Percentiles rank a stretch among this genome's conserved stretches.
phyloP scores from a whole-genome alignment of 2,329 filamentous ascomycete genomes.

The Beauveria sp. region DNA sequence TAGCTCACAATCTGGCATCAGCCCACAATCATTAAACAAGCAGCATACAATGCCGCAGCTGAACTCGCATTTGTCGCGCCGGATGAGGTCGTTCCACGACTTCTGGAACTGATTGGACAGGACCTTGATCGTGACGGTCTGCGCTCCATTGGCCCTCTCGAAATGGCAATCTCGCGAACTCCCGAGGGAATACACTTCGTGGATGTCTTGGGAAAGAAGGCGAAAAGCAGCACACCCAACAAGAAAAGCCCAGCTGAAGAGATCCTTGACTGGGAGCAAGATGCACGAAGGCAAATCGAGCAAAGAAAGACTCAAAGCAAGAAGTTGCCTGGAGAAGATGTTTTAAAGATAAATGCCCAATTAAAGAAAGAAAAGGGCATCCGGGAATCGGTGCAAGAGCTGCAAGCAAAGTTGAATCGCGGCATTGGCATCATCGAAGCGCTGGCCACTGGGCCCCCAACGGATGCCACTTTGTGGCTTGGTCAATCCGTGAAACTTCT shows the following conservation, averaged over 20 bases:
- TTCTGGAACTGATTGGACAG: constrained; percentile 64
- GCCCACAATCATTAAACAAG: constrained; percentile 44
- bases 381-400: constrained; percentile 59
- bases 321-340: constrained; percentile 85
- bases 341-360: constrained; percentile 83
- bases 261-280: constrained; percentile 93
- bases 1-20: constrained; percentile 16
- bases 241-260: constrained; percentile 96
- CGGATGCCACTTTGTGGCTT: constrained; percentile 82
- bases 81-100: constrained; percentile 64
- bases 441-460: constrained; percentile 80
- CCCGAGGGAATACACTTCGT: constrained; percentile 83
- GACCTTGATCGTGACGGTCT: constrained; percentile 69
- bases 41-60: constrained; percentile 77
- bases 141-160: constrained; percentile 68
- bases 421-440: constrained; percentile 80
- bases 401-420: constrained; percentile 66
- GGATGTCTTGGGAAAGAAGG: constrained; percentile 82
- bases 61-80: constrained; percentile 93
- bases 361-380: constrained; percentile 79
- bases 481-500: constrained; percentile 69
- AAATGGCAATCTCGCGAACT: constrained; percentile 88
- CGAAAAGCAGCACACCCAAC: constrained; percentile 59
- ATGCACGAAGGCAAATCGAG: constrained; percentile 78
- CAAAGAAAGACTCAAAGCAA: constrained; percentile 86